Conservation (phyloP, 2,329 filamentous ascomycete genomes). For the Meredithiella fracta region DNA sequence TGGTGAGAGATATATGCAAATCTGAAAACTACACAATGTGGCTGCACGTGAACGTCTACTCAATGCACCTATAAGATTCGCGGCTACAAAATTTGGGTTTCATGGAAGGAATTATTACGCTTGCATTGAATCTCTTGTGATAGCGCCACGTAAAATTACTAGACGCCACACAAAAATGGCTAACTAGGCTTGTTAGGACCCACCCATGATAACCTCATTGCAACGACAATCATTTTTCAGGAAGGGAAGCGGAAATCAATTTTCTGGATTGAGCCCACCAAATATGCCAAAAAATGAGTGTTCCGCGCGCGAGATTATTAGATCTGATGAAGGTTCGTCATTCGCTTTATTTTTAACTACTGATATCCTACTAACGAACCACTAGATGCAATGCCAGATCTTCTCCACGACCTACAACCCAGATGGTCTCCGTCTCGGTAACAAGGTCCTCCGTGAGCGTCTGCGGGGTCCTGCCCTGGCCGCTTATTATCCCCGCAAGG, state of each 20-base stretch:
- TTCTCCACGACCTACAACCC: constrained; percentile 90
- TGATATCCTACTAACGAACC: constrained; percentile 16
- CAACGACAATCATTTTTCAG: constrained; percentile 14
- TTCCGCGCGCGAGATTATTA: constrained; percentile 43
- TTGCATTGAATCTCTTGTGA: constrained; percentile 7
- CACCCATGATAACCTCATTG: constrained; percentile 14
- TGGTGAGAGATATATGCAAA: background rate
- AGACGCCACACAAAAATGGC: constrained; percentile 7
- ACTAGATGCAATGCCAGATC: constrained; percentile 72
- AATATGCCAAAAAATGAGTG: constrained; percentile 39
- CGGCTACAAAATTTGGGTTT: constrained; percentile 4
- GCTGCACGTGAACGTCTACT: background rate
- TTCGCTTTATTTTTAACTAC: background rate
- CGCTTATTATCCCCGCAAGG: constrained; percentile 72
- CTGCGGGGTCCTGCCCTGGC: constrained; percentile 68
- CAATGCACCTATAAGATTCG: background rate
- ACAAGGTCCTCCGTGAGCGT: constrained; percentile 80
- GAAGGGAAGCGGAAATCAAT: background rate
- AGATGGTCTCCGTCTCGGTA: constrained; percentile 62
- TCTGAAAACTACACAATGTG: background rate
- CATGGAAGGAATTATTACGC: background rate
- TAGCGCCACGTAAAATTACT: constrained; percentile 7
- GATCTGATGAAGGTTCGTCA: constrained; percentile 60
- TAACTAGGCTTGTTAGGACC: constrained; percentile 4
- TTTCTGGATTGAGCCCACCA: background rate